Evolutionary conservation across 768 basidiomycete species (phyloP).

Genomic region (Termitomyces sp.): DNA sequence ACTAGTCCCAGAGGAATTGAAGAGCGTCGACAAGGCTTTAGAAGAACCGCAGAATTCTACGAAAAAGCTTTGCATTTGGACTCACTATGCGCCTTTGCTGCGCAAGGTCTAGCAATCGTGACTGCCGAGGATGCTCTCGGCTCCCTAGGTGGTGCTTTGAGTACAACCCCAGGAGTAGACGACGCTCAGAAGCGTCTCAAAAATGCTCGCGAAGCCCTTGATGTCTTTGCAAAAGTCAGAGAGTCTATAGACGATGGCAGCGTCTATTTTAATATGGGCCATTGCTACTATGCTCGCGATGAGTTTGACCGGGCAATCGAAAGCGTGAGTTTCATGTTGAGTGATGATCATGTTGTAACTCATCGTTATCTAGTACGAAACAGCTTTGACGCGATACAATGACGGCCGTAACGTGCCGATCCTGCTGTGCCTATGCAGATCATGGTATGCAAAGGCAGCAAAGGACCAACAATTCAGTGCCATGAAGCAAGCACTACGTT

Average conservation of each 20-base stretch:
- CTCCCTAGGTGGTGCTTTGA: conserved; percentile 50
- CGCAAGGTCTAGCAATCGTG: conserved; percentile 92
- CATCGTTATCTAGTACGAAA: conserved; percentile 69
- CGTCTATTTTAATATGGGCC: conserved; percentile 95
- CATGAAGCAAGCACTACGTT: conserved; percentile 82
- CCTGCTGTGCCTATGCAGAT: conserved; percentile 82
- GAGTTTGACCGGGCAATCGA: conserved; percentile 97
- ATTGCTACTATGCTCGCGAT: conserved; percentile 89
- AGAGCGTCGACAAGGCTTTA: conserved; percentile 76
- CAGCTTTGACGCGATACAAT: conserved; percentile 79
- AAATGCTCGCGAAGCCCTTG: conserved; percentile 84
- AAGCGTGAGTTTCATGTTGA: conserved; percentile 56
- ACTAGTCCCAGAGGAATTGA: conserved; percentile 50
- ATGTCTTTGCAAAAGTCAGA: conserved; percentile 86
- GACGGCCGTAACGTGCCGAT: conserved; percentile 69
- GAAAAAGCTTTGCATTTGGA: conserved; percentile 87
- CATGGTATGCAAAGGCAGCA: conserved; percentile 93
- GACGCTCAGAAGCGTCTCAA: conserved; percentile 63
- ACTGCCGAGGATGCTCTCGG: conserved; percentile 91
- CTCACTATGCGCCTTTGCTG: conserved; percentile 85
- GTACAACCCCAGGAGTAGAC: conserved; percentile 45
- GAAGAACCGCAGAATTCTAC: conserved; percentile 85
- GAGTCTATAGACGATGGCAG: conserved; percentile 81
- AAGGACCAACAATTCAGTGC: conserved; percentile 81
- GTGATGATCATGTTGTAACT: neutral